Percentiles rank a stretch among this genome's conserved stretches.
phyloP scores from a whole-genome alignment of 495 filamentous ascomycete genomes.

The Filosporella fistucella region DNA sequence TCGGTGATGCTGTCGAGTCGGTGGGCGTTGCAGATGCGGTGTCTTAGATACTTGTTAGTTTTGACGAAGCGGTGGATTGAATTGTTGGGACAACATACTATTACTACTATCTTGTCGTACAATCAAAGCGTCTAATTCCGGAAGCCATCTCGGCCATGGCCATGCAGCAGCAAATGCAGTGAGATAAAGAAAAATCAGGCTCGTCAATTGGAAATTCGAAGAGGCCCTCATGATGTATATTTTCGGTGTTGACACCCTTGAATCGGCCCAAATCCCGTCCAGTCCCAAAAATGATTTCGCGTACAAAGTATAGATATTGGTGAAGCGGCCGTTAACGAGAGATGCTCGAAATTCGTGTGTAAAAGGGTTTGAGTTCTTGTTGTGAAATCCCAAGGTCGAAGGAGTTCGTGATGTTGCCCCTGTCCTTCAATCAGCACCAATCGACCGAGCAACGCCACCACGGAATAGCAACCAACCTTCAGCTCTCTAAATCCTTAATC shows the following conservation, averaged over 20 bases:
- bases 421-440: slow-evolving; percentile 2
- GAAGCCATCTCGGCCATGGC: slow-evolving; percentile 38
- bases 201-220: slow-evolving; percentile 15
- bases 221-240: slow-evolving; percentile 19
- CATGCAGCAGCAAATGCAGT: slow-evolving; percentile 43
- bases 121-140: slow-evolving; percentile 29
- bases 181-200: slow-evolving; percentile 36
- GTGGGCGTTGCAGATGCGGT: background rate
- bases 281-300: background rate
- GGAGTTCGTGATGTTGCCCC: background rate
- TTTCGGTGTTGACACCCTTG: slow-evolving; percentile 13
- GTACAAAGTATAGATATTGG: background rate
- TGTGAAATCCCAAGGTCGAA: background rate
- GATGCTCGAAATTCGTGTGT: background rate
- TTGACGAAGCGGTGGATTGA: background rate
- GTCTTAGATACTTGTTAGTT: background rate
- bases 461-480: too few relatives aligned
- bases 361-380: background rate
- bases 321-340: background rate
- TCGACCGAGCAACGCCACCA: slow-evolving; percentile 17
- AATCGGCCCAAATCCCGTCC: background rate
- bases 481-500: background rate
- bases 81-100: slow-evolving; percentile 7
- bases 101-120: slow-evolving; percentile 17
- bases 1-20: background rate